Percentiles rank a stretch among this genome's conserved stretches.
These are phyloP conservation scores for Gossypium rotundifolium DNA, from an alignment of 345 rosid species.

Conservation along the genomic window DNA sequence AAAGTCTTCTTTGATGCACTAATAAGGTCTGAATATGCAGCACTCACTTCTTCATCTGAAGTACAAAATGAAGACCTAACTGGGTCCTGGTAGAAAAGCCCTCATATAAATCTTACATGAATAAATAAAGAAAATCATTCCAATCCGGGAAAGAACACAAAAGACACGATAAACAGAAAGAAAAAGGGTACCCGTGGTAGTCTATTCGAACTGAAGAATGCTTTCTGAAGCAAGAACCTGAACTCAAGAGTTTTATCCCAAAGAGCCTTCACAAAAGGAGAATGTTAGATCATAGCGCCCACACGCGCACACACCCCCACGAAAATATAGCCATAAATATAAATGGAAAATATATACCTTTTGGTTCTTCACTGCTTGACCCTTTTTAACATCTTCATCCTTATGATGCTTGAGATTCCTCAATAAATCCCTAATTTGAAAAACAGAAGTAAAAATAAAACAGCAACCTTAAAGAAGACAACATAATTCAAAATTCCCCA, in stretches of 20 bases:
- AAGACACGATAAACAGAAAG: background rate
- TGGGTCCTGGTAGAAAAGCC: constrained; percentile 45
- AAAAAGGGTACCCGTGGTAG: constrained; percentile 55
- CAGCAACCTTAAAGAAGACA: background rate
- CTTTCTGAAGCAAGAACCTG: constrained; percentile 83
- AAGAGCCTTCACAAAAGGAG: constrained; percentile 40
- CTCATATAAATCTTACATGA: background rate
- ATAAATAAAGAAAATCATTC: background rate
- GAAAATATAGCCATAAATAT: background rate
- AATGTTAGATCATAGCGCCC: background rate
- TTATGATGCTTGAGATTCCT: constrained; percentile 68
- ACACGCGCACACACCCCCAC: background rate
- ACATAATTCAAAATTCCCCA: background rate
- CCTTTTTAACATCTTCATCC: constrained; percentile 81
- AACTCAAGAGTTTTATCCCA: constrained; percentile 84
- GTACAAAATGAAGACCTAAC: constrained; percentile 56
- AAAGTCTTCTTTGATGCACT: constrained; percentile 62
- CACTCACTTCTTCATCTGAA: constrained; percentile 41
- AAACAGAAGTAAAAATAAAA: background rate
- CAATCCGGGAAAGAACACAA: background rate
- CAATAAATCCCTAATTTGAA: constrained; percentile 45
- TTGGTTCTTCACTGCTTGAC: constrained; percentile 89
- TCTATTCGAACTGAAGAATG: constrained; percentile 69
- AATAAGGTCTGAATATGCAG: constrained; percentile 59
- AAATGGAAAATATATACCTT: constrained; percentile 36